phyloP scores from a whole-genome alignment of 164 flowering plant genomes.

The Aristolochia contorta region DNA sequence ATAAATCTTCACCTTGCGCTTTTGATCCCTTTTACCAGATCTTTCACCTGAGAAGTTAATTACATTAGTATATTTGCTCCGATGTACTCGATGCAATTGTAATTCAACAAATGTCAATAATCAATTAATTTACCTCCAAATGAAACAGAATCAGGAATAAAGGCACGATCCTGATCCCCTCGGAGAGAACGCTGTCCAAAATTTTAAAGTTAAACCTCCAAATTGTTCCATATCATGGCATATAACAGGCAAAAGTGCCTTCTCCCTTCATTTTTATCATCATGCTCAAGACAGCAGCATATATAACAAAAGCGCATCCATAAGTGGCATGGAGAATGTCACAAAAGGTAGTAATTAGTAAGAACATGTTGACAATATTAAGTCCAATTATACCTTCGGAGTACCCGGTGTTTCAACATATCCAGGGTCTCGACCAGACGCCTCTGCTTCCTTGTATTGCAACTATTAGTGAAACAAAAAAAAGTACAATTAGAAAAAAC shows the following conservation, averaged over 20 bases:
- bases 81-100: not conserved
- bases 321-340: not conserved
- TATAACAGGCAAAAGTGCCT: not conserved
- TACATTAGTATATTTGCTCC: not conserved
- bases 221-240: no score
- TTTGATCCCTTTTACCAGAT: slow-evolving; percentile 68
- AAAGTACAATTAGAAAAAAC: not conserved
- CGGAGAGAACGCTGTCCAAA: slow-evolving; percentile 36
- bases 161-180: slow-evolving; percentile 64
- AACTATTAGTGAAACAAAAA: slow-evolving; percentile 29
- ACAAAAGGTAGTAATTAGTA: not conserved
- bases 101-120: not conserved
- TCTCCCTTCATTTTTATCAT: not conserved
- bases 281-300: not conserved
- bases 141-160: slow-evolving; percentile 46
- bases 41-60: slow-evolving; percentile 53
- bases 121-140: slow-evolving; percentile 53
- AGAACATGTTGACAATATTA: not conserved
- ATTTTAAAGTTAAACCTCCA: not conserved
- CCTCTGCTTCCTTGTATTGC: slow-evolving; percentile 87
- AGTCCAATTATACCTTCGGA: slow-evolving; percentile 47
- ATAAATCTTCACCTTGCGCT: slow-evolving; percentile 51
- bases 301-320: no score
- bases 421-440: slow-evolving; percentile 67
- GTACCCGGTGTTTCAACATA: slow-evolving; percentile 67